Conservation (phyloP, 2,329 filamentous ascomycete genomes). For the Beauveria pseudobassiana region DNA sequence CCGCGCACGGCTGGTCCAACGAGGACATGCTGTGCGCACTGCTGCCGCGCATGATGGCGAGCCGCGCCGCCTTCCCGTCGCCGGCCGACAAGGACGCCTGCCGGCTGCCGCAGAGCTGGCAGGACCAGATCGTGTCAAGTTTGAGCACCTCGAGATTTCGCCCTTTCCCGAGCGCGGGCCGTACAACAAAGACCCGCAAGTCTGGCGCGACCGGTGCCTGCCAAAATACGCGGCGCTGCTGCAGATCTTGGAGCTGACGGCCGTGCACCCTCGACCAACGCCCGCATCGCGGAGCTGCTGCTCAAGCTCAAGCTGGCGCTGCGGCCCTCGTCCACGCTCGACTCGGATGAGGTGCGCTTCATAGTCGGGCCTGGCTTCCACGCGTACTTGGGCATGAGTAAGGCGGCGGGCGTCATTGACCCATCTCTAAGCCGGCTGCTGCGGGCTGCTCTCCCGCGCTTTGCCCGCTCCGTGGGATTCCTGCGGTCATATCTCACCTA, state of each 20-base stretch:
- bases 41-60: conserved; percentile 56
- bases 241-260: conserved; percentile 52
- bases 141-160: conserved; percentile 56
- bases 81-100: conserved; percentile 46
- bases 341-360: conserved; percentile 60
- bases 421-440: conserved; percentile 56
- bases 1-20: conserved; percentile 43
- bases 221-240: conserved; percentile 62
- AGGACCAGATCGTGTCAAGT: conserved; percentile 63
- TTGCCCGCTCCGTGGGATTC: conserved; percentile 59
- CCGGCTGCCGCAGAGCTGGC: conserved; percentile 59
- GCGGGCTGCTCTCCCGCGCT: conserved; percentile 57
- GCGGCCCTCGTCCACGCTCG: conserved; percentile 49
- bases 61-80: conserved; percentile 48
- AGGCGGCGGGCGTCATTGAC: conserved; percentile 50
- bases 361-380: conserved; percentile 69
- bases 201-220: conserved; percentile 55
- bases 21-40: conserved; percentile 63
- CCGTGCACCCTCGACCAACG: conserved; percentile 57
- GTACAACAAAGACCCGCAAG: conserved; percentile 53
- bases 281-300: conserved; percentile 57
- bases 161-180: conserved; percentile 58
- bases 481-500: conserved; percentile 55
- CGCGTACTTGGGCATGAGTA: conserved; percentile 61
- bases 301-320: conserved; percentile 57